phyloP scores from a whole-genome alignment of 108 stramenopile species.

The Nitzschia palea region DNA sequence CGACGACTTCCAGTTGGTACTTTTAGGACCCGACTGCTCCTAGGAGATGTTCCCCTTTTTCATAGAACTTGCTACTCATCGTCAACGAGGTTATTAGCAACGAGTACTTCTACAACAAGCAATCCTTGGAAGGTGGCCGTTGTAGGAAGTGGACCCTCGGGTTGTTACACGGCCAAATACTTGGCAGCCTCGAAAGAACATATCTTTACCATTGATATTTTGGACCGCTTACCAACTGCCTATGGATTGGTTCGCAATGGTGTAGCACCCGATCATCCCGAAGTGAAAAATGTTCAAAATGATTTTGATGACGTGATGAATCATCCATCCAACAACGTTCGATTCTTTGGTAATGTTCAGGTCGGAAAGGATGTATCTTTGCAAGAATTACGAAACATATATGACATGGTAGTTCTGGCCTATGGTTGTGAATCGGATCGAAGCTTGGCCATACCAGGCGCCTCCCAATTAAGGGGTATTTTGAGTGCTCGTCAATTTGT shows the following conservation, averaged over 20 bases:
- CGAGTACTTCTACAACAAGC: background rate
- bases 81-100: too few species aligned
- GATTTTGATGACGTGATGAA: constrained; percentile 73
- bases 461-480: constrained; percentile 60
- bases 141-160: constrained; percentile 88
- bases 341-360: constrained; percentile 86
- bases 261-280: constrained; percentile 98
- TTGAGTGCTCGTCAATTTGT: constrained; percentile 92
- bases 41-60: too few species aligned
- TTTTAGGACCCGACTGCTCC: too few species aligned
- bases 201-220: constrained; percentile 65
- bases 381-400: constrained; percentile 54
- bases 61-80: too few species aligned
- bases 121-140: constrained; percentile 41
- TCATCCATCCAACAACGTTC: constrained; percentile 5
- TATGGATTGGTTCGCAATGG: constrained; percentile 95
- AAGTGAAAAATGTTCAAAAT: constrained; percentile 95
- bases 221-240: constrained; percentile 90
- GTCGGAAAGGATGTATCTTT: constrained; percentile 76
- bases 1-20: too few species aligned
- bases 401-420: constrained; percentile 90
- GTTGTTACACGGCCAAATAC: constrained; percentile 97
- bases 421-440: constrained; percentile 89
- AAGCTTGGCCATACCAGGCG: constrained; percentile 53
- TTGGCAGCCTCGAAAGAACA: constrained; percentile 39